Base-by-base conservation (phyloP, 257 asterid genomes). In the Orobanche coerulescens region DNA sequence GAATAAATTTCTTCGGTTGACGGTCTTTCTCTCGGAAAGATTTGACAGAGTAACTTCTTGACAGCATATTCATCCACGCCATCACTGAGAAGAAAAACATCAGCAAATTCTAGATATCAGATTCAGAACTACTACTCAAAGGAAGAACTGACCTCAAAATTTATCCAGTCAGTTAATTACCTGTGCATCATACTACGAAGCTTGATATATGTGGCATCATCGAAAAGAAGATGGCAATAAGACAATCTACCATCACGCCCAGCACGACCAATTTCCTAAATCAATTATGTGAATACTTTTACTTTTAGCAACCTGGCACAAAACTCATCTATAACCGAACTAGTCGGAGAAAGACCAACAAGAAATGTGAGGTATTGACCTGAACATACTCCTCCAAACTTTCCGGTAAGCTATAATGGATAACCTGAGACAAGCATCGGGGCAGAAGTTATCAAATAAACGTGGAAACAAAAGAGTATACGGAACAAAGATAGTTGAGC, bases 251-350 rank as follows among this genome's bases (percentile, higher is more conserved):
- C 98, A 76, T 92, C 95, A 73, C 98, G 98, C 47, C 98, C 97
- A 62, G 98, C 95, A 75, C 98, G 98, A n/a, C 98, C 98, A 62
- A 86, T 88, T 82, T 88, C 98, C 97, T 92, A 67, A 76, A 73
- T 36, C 13, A 13, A 52, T 71, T 42, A 70, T 49, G 44, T 13
- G 11, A n/a, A 65, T 56, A 15, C 26, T 31, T 71, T 39, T 62
- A 63, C 2, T 56, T 68, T 71, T 37, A 75, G 69, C 55, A 61
- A 42, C 49, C 69, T 46, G 61, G n/a, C 30, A 28, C 39, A 33
- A 20, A 14, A 30, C 3, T 47, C 15, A 54, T 13, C 39, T 15
- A 14, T 31, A 20, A 63, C 39, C 43, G 43, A 46, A 74, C 44
- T 30, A 60, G 48, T 64, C 61, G 72, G 67, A 65, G 50, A 56